Conservation (phyloP, 2,329 filamentous ascomycete genomes). For the Colletotrichum noveboracense region DNA sequence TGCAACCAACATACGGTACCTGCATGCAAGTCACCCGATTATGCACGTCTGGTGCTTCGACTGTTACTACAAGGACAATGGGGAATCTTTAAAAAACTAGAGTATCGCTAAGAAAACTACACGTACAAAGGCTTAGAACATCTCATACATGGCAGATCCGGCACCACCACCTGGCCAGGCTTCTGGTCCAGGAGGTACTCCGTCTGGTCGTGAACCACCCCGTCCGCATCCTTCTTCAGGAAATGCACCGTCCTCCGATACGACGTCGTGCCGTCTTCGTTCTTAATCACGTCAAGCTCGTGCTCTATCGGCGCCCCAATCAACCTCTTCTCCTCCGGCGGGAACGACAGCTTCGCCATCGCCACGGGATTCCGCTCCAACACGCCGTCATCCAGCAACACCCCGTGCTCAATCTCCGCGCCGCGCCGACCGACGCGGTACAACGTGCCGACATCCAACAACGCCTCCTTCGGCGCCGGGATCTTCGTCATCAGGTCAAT, state of each 20-base stretch:
- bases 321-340: not conserved
- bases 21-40: not conserved
- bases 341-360: not conserved
- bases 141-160: not conserved
- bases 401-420: conserved; percentile 15
- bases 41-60: not conserved
- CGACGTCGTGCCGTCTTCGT: not conserved
- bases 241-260: conserved; percentile 12
- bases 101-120: not conserved
- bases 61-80: not conserved
- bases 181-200: conserved; percentile 9
- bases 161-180: not conserved
- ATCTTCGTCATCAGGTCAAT: conserved; percentile 30
- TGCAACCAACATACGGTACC: not conserved
- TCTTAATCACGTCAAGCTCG: not conserved
- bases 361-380: not conserved
- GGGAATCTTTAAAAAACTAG: not conserved
- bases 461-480: conserved; percentile 26
- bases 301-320: conserved; percentile 1
- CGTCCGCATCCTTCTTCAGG: not conserved
- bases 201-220: not conserved
- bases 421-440: conserved; percentile 2
- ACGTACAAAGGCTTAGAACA: not conserved
- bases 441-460: not conserved
- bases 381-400: conserved; percentile 4